Evolutionary conservation across 495 filamentous ascomycete genomes (phyloP).

Genomic region (Recurvomyces mirabilis): DNA sequence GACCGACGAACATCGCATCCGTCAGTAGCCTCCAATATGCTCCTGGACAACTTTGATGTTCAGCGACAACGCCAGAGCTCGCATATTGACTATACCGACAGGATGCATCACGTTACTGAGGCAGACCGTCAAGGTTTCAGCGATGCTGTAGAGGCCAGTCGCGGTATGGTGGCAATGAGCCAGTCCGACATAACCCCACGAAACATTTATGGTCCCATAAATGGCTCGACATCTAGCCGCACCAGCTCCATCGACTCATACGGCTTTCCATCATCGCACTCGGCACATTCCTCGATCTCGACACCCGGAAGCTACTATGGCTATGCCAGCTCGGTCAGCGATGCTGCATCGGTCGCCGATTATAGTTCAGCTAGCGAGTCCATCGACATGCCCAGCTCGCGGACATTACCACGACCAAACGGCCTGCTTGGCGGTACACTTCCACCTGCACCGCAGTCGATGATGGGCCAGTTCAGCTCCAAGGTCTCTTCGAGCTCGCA

Average conservation of each 20-base stretch:
- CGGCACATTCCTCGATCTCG: slow-evolving; percentile 88
- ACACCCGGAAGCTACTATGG: slow-evolving; percentile 67
- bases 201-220: slow-evolving; percentile 69
- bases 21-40: slow-evolving; percentile 57
- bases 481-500: slow-evolving; percentile 92
- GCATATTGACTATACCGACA: slow-evolving; percentile 51
- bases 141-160: slow-evolving; percentile 78
- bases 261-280: slow-evolving; percentile 84
- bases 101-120: slow-evolving; percentile 45
- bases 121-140: slow-evolving; percentile 53
- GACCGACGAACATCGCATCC: slow-evolving; percentile 76
- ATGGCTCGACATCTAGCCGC: slow-evolving; percentile 50
- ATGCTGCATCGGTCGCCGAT: slow-evolving; percentile 87
- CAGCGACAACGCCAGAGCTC: slow-evolving; percentile 42
- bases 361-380: slow-evolving; percentile 86
- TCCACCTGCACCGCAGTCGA: slow-evolving; percentile 82
- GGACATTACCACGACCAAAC: slow-evolving; percentile 71
- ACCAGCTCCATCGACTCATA: slow-evolving; percentile 73
- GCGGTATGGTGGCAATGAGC: slow-evolving; percentile 91
- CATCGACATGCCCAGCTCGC: slow-evolving; percentile 55
- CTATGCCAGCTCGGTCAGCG: slow-evolving; percentile 59
- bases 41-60: slow-evolving; percentile 35
- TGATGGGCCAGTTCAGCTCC: slow-evolving; percentile 99
- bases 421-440: slow-evolving; percentile 52
- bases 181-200: slow-evolving; percentile 71